Evolutionary conservation across 768 basidiomycete genomes (phyloP).

Genomic region (Phylloporus scabripes): DNA sequence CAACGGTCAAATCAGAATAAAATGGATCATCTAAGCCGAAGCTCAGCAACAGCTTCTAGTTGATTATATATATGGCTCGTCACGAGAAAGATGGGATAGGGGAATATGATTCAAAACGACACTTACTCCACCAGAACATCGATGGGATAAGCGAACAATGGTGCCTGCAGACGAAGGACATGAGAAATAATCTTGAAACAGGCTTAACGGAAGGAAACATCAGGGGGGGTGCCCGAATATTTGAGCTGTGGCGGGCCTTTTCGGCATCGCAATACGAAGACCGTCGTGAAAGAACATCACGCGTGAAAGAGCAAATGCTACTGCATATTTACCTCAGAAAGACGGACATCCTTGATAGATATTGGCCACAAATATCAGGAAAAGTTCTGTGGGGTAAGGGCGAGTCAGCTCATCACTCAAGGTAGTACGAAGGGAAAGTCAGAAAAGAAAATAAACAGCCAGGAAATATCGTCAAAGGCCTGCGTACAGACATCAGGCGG

Average conservation of each 20-base stretch:
- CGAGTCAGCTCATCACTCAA: neutral
- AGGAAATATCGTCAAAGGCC: conserved; percentile 62
- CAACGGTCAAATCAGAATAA: conserved; percentile 29
- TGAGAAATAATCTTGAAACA: neutral
- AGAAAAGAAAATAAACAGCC: conserved; percentile 71
- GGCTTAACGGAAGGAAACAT: conserved; percentile 26
- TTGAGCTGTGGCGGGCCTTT: conserved; percentile 94
- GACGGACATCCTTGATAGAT: neutral
- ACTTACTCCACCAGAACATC: neutral
- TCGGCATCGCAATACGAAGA: conserved; percentile 86
- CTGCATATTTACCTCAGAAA: conserved; percentile 9
- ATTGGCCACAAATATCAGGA: neutral
- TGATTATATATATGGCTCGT: conserved; percentile 50
- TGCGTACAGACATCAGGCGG: conserved; percentile 61
- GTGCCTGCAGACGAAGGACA: neutral
- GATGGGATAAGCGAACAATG: neutral
- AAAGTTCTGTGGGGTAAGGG: neutral
- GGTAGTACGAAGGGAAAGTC: conserved; percentile 29
- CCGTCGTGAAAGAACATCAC: conserved; percentile 61
- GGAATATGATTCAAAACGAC: too few species aligned
- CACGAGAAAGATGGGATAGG: neutral
- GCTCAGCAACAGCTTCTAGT: conserved; percentile 91
- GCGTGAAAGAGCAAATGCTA: neutral
- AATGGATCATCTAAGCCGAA: conserved; percentile 53
- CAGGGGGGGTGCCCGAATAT: conserved; percentile 69